Percentiles rank a stretch among this genome's conserved stretches.
Conservation (phyloP, 805 yeast genomes). For the Candida chilensis region DNA sequence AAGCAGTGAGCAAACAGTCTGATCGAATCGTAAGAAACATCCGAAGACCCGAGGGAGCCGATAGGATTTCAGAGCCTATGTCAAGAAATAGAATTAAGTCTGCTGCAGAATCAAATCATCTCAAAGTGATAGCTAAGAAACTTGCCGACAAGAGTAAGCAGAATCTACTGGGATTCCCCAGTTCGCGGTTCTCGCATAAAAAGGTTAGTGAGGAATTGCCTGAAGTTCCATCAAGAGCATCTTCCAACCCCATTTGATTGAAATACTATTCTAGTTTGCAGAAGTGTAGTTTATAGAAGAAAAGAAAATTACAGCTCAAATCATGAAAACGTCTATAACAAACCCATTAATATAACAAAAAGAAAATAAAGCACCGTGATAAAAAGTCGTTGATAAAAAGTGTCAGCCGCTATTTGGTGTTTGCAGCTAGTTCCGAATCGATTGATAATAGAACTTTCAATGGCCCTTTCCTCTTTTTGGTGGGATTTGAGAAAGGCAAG, state of each 20-base stretch:
- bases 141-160: not conserved
- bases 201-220: not conserved
- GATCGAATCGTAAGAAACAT: not conserved
- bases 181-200: not conserved
- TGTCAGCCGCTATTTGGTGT: too few relatives aligned
- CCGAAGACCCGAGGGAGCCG: conserved; percentile 1
- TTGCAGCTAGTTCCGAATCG: too few relatives aligned
- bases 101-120: not conserved
- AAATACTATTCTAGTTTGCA: too few relatives aligned
- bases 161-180: too few relatives aligned
- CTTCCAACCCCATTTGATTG: too few relatives aligned
- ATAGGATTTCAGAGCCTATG: not conserved
- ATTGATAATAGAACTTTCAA: too few relatives aligned
- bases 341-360: too few relatives aligned
- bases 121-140: not conserved
- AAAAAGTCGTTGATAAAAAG: too few relatives aligned
- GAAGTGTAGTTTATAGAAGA: too few relatives aligned
- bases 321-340: not conserved
- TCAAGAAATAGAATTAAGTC: not conserved
- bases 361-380: not conserved
- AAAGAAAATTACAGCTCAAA: not conserved
- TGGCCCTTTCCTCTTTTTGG: too few relatives aligned
- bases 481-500: too few relatives aligned
- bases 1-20: not conserved
- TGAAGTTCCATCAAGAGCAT: not conserved